Conservation (phyloP, 495 filamentous ascomycete genomes). For the Pseudoneurospora amorphoporcata region DNA sequence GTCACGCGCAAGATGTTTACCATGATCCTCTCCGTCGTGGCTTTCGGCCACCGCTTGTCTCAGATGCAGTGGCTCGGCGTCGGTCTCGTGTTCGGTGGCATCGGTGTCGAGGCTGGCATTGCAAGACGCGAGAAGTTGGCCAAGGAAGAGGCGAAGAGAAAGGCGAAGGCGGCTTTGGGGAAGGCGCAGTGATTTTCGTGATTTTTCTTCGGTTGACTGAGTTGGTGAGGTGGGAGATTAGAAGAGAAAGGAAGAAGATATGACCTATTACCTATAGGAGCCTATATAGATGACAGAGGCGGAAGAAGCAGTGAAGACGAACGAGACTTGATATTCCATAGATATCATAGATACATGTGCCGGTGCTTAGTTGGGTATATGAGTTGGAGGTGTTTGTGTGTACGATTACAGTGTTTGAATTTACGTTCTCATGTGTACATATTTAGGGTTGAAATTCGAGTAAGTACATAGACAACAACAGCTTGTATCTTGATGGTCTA, state of each 20-base stretch:
- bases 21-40: conserved; percentile 91
- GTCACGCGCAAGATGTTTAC: conserved; percentile 98
- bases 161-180: conserved; percentile 28
- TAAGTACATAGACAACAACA: not conserved
- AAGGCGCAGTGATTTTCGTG: conserved; percentile 20
- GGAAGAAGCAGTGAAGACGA: too few species aligned
- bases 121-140: conserved; percentile 73
- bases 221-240: not conserved
- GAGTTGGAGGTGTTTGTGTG: not conserved
- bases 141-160: conserved; percentile 60
- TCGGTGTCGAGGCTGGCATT: conserved; percentile 81
- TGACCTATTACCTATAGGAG: too few species aligned
- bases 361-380: not conserved
- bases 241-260: too few species aligned
- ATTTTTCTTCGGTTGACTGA: not conserved
- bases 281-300: too few species aligned
- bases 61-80: conserved; percentile 86
- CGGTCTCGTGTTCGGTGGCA: conserved; percentile 84
- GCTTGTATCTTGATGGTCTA: not conserved
- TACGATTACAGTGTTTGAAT: not conserved
- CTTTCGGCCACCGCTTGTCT: conserved; percentile 81
- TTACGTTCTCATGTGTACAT: not conserved
- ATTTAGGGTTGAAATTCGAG: not conserved
- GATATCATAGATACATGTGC: not conserved
- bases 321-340: not conserved